Percentiles rank a stretch among this genome's conserved stretches.
phyloP scores from a whole-genome alignment of 768 basidiomycete species.

The Pholiota molesta region DNA sequence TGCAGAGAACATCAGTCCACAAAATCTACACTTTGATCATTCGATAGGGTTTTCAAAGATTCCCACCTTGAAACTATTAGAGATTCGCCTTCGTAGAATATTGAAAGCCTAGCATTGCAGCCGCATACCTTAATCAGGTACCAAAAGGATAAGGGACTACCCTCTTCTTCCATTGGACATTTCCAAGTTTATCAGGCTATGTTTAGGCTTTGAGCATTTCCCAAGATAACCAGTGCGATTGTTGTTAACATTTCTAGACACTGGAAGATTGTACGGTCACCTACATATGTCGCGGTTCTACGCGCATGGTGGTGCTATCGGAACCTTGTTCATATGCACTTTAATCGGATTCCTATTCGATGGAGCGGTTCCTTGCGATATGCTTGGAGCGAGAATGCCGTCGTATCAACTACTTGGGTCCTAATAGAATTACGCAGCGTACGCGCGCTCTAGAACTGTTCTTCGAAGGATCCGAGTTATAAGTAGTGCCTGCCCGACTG shows the following conservation, averaged over 20 bases:
- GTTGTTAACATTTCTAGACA: not conserved
- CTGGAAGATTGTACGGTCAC: not conserved
- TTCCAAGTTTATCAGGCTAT: not conserved
- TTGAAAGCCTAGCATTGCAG: not conserved
- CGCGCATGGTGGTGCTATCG: not conserved
- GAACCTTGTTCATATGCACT: not conserved
- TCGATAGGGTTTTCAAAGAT: not conserved
- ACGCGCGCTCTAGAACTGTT: not conserved
- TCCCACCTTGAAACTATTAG: not conserved
- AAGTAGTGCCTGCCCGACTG: not conserved
- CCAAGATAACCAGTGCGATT: not conserved
- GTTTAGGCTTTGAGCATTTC: not conserved
- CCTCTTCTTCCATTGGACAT: not conserved
- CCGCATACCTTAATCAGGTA: not conserved
- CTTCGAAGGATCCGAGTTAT: no score
- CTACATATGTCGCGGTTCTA: not conserved
- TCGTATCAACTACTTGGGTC: not conserved
- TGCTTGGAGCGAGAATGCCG: not conserved
- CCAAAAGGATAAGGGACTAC: not conserved
- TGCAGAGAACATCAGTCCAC: not conserved
- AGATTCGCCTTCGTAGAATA: not conserved
- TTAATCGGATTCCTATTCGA: not conserved
- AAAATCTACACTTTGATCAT: not conserved
- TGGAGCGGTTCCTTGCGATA: not conserved
- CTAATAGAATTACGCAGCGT: not conserved